These are phyloP conservation scores for Mentha longifolia DNA, from an alignment of 257 asterid genomes.

Conservation along the genomic window DNA sequence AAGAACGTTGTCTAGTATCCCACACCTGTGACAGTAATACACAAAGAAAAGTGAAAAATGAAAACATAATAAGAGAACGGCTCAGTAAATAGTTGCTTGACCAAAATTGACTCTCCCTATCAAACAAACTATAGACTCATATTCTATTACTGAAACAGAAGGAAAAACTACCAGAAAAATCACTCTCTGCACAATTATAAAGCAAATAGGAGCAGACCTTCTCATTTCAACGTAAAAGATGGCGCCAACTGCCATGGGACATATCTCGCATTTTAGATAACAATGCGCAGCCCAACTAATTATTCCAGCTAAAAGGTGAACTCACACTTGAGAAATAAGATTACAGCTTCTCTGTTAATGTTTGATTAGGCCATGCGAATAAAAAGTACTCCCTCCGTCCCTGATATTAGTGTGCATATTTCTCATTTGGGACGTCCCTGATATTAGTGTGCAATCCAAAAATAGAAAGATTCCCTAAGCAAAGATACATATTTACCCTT, in stretches of 20 bases:
- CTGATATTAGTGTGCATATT: too few species aligned
- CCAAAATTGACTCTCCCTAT: background rate
- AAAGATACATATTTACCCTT: too few species aligned
- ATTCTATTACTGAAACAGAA: conserved; percentile 1
- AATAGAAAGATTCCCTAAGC: too few species aligned
- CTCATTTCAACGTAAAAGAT: background rate
- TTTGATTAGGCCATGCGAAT: background rate
- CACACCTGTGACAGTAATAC: conserved; percentile 60
- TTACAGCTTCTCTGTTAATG: background rate
- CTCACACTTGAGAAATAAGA: background rate
- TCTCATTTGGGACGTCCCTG: too few species aligned
- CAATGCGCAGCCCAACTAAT: background rate
- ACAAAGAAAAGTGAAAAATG: conserved; percentile 4
- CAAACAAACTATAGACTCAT: background rate
- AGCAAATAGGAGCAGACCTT: background rate
- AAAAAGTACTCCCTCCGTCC: background rate
- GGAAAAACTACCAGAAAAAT: background rate
- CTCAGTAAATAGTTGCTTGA: conserved; percentile 10
- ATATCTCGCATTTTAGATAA: background rate
- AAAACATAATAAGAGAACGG: conserved; percentile 13
- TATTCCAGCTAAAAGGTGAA: conserved; percentile 4
- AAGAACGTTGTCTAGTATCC: conserved; percentile 90
- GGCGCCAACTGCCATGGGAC: background rate
- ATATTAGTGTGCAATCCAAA: too few species aligned
- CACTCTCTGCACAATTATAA: background rate